These are phyloP conservation scores for Colletotrichum filicis DNA, from an alignment of 2,329 filamentous ascomycete species.

Conservation along the genomic window DNA sequence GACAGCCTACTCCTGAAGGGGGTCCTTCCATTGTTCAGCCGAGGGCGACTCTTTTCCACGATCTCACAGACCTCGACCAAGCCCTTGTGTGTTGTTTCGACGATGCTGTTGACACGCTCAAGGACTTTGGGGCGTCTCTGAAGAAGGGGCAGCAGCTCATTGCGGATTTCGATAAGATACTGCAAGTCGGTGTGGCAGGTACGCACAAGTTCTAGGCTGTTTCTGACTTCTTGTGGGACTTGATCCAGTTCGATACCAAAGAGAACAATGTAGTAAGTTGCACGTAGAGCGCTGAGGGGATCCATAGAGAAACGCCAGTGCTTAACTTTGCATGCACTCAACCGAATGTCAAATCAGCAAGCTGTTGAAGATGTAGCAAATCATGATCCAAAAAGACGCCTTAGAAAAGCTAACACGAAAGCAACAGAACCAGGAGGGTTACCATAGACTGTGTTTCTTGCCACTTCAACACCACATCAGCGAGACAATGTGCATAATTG, in stretches of 20 bases:
- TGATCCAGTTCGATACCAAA: slow-evolving; percentile 39
- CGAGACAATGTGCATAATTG: too few relatives aligned
- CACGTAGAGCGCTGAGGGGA: slow-evolving; percentile 6
- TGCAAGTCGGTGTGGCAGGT: slow-evolving; percentile 46
- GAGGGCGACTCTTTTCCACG: slow-evolving; percentile 43
- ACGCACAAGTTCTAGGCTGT: slow-evolving; percentile 44
- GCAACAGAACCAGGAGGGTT: too few relatives aligned
- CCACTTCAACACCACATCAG: too few relatives aligned
- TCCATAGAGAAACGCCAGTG: slow-evolving; percentile 1
- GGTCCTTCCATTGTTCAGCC: slow-evolving; percentile 35
- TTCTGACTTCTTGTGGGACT: slow-evolving; percentile 41
- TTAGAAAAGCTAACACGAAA: background rate
- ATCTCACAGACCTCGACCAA: slow-evolving; percentile 42
- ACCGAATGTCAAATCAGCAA: background rate
- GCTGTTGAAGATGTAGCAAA: background rate
- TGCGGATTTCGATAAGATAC: slow-evolving; percentile 45
- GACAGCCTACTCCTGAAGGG: slow-evolving; percentile 37
- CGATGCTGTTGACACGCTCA: slow-evolving; percentile 43
- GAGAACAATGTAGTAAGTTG: slow-evolving; percentile 27
- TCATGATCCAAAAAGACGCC: background rate
- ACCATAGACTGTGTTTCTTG: too few relatives aligned
- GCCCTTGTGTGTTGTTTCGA: slow-evolving; percentile 41
- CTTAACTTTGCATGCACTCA: too few relatives aligned
- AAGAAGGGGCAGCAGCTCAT: slow-evolving; percentile 41
- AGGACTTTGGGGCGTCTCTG: slow-evolving; percentile 40